Base-by-base conservation (phyloP, 371 early-diverging fungal species). In the Mucor circinelloides region DNA sequence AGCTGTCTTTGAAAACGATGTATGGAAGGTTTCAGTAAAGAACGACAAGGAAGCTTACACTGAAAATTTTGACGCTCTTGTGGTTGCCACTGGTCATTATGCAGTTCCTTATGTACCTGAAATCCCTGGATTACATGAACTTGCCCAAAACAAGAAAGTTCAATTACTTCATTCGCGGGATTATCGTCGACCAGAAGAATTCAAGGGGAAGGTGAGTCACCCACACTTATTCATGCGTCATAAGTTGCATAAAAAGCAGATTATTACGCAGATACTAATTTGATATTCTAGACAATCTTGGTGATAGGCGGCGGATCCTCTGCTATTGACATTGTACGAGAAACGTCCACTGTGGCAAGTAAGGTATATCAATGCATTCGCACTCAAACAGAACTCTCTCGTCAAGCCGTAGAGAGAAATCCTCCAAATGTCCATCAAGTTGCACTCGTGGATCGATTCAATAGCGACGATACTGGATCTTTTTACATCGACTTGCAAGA, bases 71-170 rank as follows among this genome's bases (percentile, higher is more conserved):
- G 89, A 91, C 70, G 88, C 86, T 1, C 66, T 91, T 0, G 67
- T 89, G 1, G 82, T 89, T 6, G 88, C 87, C 17, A 84, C 75
- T 6, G 91, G 91, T 4, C 87, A 89, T 58, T 86, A 85, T 58
- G 70, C 72, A 23, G 73, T 81, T 1, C 89, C 89, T 12, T 79
- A 73, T 59, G 78, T 89, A 7, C 91, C 91, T 2, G 74, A 82
- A 21, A 68, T 87, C n/a, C 63, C 70, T 0, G 89, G 89, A 0
- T 50, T 89, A 7, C 12, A 10, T 3, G 34, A 64, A 17, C 34
- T 70, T 5, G 30, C 62, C 12, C 30, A 0, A 44, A 67, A 23
- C 75, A 71, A 32, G 48, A 17, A 31, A 9, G 55, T 75, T 8
- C 28, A 42, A 1, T 34, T 88, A 4, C 54, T 84, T 6, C 88